Evolutionary conservation across 1,284 basidiomycete genomes (phyloP).

Genomic region (Vanrija pseudolonga): DNA sequence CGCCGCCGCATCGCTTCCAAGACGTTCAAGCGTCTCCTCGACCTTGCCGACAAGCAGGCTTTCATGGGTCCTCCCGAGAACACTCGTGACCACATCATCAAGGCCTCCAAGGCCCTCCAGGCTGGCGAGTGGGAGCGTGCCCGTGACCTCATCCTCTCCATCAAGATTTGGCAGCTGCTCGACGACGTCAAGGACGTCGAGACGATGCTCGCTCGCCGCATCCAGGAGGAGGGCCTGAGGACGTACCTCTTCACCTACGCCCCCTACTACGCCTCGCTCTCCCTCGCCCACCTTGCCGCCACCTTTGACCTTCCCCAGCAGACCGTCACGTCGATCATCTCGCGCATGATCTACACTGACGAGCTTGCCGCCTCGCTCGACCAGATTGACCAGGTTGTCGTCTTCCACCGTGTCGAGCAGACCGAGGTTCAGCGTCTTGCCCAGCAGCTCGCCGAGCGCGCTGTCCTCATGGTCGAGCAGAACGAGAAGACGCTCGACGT

Average conservation of each 20-base stretch:
- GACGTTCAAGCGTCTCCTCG: constrained; percentile 89
- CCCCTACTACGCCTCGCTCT: constrained; percentile 87
- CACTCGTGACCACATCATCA: constrained; percentile 98
- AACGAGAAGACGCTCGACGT: constrained; percentile 92
- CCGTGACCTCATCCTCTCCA: constrained; percentile 84
- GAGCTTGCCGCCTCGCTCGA: constrained; percentile 92
- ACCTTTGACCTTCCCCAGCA: constrained; percentile 81
- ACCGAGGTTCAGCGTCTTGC: constrained; percentile 86
- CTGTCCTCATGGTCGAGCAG: constrained; percentile 82
- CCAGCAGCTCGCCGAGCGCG: constrained; percentile 81
- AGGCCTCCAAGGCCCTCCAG: constrained; percentile 94
- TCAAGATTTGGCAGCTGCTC: constrained; percentile 98
- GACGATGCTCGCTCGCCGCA: constrained; percentile 86
- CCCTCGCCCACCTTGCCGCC: constrained; percentile 76
- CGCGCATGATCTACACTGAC: constrained; percentile 99
- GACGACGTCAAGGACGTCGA: constrained; percentile 84
- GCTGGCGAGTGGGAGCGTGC: constrained; percentile 96
- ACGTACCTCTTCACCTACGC: constrained; percentile 99
- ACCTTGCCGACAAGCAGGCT: constrained; percentile 95
- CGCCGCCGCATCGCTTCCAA: constrained; percentile 89
- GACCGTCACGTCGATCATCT: constrained; percentile 84
- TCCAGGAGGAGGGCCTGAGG: constrained; percentile 94
- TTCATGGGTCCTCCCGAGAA: constrained; percentile 99
- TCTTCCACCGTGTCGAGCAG: constrained; percentile 86
- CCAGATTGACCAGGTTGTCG: constrained; percentile 76